Base-by-base conservation (phyloP, 108 stramenopile species). In the Fragilaria crotonensis region DNA sequence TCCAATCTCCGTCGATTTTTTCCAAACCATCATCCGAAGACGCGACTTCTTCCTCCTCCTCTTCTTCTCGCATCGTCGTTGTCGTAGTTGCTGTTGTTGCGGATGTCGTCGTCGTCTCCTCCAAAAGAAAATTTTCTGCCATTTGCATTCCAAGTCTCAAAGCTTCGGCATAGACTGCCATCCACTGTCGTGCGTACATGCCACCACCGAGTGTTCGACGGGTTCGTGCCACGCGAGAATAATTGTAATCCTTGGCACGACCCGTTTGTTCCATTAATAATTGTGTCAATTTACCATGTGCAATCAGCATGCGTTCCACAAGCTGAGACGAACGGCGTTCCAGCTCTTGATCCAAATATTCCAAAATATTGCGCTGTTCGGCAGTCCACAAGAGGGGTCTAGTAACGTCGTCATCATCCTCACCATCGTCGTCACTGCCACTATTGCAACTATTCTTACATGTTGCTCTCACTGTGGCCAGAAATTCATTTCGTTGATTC, bases 191-290 rank as follows among this genome's bases (percentile, higher is more conserved):
- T 7, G 85, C 85, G 52, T 76, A 81, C 29, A 93, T 89, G 18
- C 91, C 91, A 29, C 91, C 91, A 9, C 91, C 91, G 26, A 89
- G 70, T 4, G 87, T 84, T 30, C 82, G 75, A 33, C 85, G 74
- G 0, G 84, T 83, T 27, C 83, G 63, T 59, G 84, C 81, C 0
- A 93, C 79, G 14, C 91, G 75, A 27, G 80, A 83, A 61, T 80
- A 93, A 46, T 85, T 93, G 72, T 81, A 85, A 25, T 72, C 64
- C 48, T 89, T 89, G 11, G 70, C 48, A 28, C 55, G 56, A 3
- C 87, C 87, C 4, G 78, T 63, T 46, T 93, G 85, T 52, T 93
- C 91, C 41, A 79, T 26, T 1, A 86, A 48, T 9, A 93, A 60
- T 51, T 93, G 91, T 0, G 72, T 47, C 17, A 79, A 41, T 33